These are phyloP conservation scores for Favolaschia claudopus DNA, from an alignment of 768 basidiomycete genomes.

Conservation along the genomic window DNA sequence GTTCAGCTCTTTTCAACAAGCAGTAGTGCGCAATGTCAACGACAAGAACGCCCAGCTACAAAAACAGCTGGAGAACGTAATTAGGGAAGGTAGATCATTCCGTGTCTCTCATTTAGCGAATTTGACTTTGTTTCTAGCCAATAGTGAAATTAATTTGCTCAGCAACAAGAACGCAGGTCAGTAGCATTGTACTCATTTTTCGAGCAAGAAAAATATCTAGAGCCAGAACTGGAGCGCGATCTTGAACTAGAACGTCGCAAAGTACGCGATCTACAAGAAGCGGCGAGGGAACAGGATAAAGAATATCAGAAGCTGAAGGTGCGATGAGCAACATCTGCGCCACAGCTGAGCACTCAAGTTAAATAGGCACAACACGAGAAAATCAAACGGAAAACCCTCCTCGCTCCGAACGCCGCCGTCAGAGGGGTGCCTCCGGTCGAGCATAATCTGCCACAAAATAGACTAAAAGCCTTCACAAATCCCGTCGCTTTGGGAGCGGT, in stretches of 20 bases:
- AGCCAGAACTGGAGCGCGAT: slow-evolving; percentile 77
- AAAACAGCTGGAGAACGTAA: slow-evolving; percentile 85
- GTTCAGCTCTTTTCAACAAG: slow-evolving; percentile 81
- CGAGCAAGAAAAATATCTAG: background rate
- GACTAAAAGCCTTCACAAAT: slow-evolving; percentile 35
- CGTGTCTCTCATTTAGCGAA: background rate
- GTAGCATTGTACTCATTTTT: no score
- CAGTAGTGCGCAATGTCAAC: slow-evolving; percentile 79
- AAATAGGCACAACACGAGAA: slow-evolving; percentile 78
- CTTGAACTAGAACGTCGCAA: slow-evolving; percentile 82
- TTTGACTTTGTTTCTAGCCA: slow-evolving; percentile 54
- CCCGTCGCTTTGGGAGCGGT: slow-evolving; percentile 60
- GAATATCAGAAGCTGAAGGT: slow-evolving; percentile 91
- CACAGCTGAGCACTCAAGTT: background rate
- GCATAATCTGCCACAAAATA: slow-evolving; percentile 37
- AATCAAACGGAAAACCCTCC: slow-evolving; percentile 80
- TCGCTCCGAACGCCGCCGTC: slow-evolving; percentile 49
- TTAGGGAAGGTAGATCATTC: slow-evolving; percentile 75
- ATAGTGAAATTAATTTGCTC: slow-evolving; percentile 76
- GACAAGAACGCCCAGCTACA: slow-evolving; percentile 85
- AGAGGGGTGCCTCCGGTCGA: slow-evolving; percentile 26
- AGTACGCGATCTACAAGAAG: slow-evolving; percentile 75
- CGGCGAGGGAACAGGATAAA: slow-evolving; percentile 78
- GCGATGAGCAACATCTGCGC: background rate
- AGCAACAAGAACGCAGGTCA: slow-evolving; percentile 73